phyloP scores from a whole-genome alignment of 2,329 filamentous ascomycete species.

The Venturia carpophila region DNA sequence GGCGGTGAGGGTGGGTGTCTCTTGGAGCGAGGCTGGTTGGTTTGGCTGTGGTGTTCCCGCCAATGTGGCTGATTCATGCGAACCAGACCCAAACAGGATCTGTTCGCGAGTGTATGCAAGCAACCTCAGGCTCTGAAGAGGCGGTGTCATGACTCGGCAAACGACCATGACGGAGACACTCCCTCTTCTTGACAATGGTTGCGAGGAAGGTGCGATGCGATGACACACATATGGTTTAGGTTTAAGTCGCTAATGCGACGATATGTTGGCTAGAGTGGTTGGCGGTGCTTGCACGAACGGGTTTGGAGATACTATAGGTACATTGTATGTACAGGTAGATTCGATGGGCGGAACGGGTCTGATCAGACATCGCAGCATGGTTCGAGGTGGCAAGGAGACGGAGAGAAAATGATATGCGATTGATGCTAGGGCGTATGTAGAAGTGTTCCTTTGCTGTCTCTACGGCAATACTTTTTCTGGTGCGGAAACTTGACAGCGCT shows the following conservation, averaged over 20 bases:
- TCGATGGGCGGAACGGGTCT: neutral
- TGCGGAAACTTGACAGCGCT: neutral
- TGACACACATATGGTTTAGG: too few species aligned
- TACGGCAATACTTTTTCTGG: neutral
- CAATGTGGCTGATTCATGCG: too few species aligned
- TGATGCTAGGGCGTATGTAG: neutral
- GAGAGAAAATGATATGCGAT: too few species aligned
- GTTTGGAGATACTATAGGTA: too few species aligned
- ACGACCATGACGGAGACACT: neutral
- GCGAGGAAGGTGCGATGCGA: neutral
- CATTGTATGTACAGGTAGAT: too few species aligned
- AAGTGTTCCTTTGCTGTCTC: neutral
- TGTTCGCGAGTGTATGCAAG: neutral
- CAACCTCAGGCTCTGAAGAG: neutral
- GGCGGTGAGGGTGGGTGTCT: too few species aligned
- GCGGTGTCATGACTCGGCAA: constrained; percentile 13
- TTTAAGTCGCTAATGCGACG: too few species aligned
- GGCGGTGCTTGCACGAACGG: too few species aligned
- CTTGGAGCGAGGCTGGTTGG: too few species aligned
- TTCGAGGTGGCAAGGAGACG: neutral
- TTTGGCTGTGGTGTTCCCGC: too few species aligned
- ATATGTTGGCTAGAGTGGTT: too few species aligned
- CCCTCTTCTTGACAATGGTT: neutral
- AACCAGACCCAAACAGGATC: neutral
- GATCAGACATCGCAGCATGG: neutral